Base-by-base conservation (phyloP, 768 basidiomycete species). In the Lactifluus echinatus region DNA sequence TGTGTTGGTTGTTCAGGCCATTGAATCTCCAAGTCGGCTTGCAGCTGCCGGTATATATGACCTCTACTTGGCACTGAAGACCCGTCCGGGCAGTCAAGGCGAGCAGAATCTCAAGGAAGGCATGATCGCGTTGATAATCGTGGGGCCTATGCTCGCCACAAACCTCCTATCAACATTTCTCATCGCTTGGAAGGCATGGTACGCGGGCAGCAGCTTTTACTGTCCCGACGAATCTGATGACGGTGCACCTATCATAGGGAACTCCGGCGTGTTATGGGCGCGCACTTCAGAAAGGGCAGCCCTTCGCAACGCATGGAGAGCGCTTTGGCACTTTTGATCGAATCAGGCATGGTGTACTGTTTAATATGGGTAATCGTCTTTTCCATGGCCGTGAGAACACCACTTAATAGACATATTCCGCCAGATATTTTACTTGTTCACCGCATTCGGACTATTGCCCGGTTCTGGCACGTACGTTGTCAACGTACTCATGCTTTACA, bases 111-210 rank as follows among this genome's bases (percentile, higher is more conserved):
- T 59, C 4, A 21, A 33, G 1, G 17, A 59, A 11, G 58, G 53
- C 40, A 50, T 31, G n/a, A 28, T 59, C 6, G 58, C 58, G 11
- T 29, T 39, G 36, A 50, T 59, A 2, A 6, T 59, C 5, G 58
- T 54, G 6, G 58, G 48, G 6, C 58, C 58, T 11, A 55, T 59
- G 53, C 58, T 59, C 21, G 58, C 42, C 8, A 59, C 58, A 21
- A 59, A 59, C 23, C 8, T 59, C 12, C 12, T 59, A 14, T 55
- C 58, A 8, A 59, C 58, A 24, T 37, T 28, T 0, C 33, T 59
- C 8, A 59, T 59, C 42, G 58, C 53, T 19, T 59, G 58, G 58
- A 59, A 59, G 36, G 58, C 58, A 21, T 59, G 58, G 58, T 59
- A 28, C 28, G 58, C 8, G 17, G 10, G 3, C 4, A 2, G 19